Conservation (phyloP, 1,284 basidiomycete species). For the Porogramme epimiltina region DNA sequence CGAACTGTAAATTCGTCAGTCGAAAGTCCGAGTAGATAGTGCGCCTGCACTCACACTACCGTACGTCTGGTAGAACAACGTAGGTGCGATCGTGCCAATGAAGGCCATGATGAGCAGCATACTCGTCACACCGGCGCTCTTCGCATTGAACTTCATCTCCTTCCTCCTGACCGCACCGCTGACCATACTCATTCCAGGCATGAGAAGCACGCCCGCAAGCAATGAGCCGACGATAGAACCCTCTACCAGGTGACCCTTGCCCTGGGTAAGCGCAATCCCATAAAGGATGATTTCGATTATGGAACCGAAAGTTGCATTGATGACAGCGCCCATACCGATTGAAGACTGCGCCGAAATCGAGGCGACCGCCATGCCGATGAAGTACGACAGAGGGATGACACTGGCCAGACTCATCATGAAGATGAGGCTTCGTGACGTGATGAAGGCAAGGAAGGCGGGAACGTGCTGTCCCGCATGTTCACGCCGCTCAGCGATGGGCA, state of each 20-base stretch:
- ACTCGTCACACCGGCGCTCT: conserved; percentile 96
- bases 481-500: conserved; percentile 66
- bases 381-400: conserved; percentile 97
- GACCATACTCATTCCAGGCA: conserved; percentile 98
- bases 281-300: conserved; percentile 98
- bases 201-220: conserved; percentile 92
- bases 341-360: conserved; percentile 97
- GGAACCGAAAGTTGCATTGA: conserved; percentile 99
- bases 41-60: conserved; percentile 76
- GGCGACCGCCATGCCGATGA: conserved; percentile 99
- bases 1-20: conserved; percentile 62
- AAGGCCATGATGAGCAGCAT: conserved; percentile 99
- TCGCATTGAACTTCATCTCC: conserved; percentile 98
- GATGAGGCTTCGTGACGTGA: conserved; percentile 81
- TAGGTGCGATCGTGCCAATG: conserved; percentile 94
- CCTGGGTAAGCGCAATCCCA: conserved; percentile 83
- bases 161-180: conserved; percentile 91
- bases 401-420: conserved; percentile 87
- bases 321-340: conserved; percentile 99
- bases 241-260: conserved; percentile 94
- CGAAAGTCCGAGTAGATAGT: conserved; percentile 9
- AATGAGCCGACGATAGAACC: conserved; percentile 95
- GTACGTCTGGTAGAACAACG: conserved; percentile 98
- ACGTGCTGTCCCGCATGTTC: conserved; percentile 57
- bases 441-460: conserved; percentile 64